Evolutionary conservation across 441 rosid genomes (phyloP), one percentile per base, ranked within the genome.

Genomic region (Populus trichocarpa): DNA sequence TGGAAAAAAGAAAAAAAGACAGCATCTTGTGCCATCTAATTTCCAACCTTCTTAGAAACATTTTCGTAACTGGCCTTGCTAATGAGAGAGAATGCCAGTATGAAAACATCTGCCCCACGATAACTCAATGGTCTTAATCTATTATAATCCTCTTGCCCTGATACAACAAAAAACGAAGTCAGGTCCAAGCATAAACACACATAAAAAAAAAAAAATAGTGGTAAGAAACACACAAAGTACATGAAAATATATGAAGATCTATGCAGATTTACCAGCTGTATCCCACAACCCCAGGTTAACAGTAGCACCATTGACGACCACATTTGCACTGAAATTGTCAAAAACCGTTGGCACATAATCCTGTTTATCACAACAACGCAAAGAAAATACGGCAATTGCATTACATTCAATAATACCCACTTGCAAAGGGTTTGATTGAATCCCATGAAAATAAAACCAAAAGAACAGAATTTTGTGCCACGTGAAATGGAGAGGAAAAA

Each of bases 321-420:
- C 98, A 85, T 93, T 93, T 77, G 98, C 98, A 76, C 98, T 93
- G 90, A 93, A 93, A 88, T 93, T 93, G 89, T 93, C 98, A 79
- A 93, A 92, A 72, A 93, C 98, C 67, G 98, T 93, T 16, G 98
- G 98, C 74, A 93, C 97, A 81, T 92, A 93, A 79, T 93, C 97
- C 97, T 93, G 92, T 78, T 72, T 16, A 46, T 73, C 71, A 72
- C 65, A 70, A 63, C 20, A 66, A 77, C 8, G 82, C 3, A 3
- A 68, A 76, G 38, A 7, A 84, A 77, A 76, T 40, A 78, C 69
- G 63, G 22, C 53, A 69, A 71, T 26, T 38, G 2, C 38, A 67
- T 50, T 2, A 74, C 50, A 30, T 30, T 30, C 32, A 30, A 30
- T 30, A 3, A 30, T 30, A 78, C 28, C 2, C 42, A 40, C 32